Evolutionary conservation across 805 yeast genomes (phyloP), one percentile per base, ranked within the genome.

Genomic region (Candida awuae): DNA sequence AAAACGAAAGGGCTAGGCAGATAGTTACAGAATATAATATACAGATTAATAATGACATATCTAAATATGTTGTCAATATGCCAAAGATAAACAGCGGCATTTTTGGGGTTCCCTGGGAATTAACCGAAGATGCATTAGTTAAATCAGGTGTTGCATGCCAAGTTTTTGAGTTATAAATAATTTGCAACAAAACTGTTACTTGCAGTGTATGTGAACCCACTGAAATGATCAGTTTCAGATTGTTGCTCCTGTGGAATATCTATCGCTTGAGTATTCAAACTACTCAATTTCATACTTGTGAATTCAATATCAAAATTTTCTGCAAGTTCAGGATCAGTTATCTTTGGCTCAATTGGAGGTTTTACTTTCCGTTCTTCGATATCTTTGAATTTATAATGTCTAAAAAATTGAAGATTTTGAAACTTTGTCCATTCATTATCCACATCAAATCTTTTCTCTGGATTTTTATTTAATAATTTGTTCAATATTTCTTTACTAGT

Each of bases 81-180:
- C 94, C 95, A 17, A 70, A 71, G 55, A 84, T 85, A 48, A 85
- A 85, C 50, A 72, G 90, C 22, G 94, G 94, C 0, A 72, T 85
- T 2, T 85, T 84, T 56, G 70, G 70, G 1, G 87, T 83, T 7
- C 92, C 94, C 0, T 84, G 94, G 94, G 68, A 65, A 12, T 47
- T 67, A 9, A 84, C 94, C 0, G 90, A 77, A 52, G 49, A 43
- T 13, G 71, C 71, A 0, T 52, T 85, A 41, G 41, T 58, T 14
- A 50, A 61, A 17, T 42, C 56, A 4, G 55, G 49, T 8, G 42
- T 68, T 20, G 46, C 58, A 5, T 66, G 68, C 39, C 62, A 61
- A 25, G 82, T 79, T 9, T 77, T 69, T 48, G 70, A 63, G n/a
- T 38, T 26, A 40, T 17, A 48, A 23, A 42, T 55, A 58, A 10